phyloP scores from a whole-genome alignment of 352 stramenopile species.

The Peronospora belbahrii region DNA sequence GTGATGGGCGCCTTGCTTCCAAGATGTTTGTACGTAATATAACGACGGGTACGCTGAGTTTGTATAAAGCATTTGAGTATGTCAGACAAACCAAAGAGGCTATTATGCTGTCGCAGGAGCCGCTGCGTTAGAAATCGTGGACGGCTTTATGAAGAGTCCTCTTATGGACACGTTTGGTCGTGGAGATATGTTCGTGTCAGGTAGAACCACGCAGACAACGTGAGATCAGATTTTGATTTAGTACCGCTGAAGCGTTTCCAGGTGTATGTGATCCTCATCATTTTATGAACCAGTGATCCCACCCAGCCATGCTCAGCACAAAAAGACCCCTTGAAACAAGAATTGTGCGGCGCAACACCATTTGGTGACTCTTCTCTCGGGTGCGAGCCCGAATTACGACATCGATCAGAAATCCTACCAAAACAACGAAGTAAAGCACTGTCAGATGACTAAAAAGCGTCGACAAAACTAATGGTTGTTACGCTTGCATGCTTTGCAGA shows the following conservation, averaged over 20 bases:
- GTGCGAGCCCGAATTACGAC: constrained; percentile 22
- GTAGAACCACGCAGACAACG: constrained; percentile 1
- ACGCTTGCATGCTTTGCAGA: constrained; percentile 19
- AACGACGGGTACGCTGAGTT: constrained; percentile 35
- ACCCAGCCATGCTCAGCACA: background rate
- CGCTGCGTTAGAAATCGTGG: constrained; percentile 71
- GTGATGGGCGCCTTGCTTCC: constrained; percentile 7
- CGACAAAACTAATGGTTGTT: background rate
- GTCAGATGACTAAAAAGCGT: background rate
- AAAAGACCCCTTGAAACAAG: constrained; percentile 45
- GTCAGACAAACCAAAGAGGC: background rate
- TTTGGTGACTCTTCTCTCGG: constrained; percentile 47
- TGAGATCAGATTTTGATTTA: constrained; percentile 7
- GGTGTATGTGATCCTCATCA: background rate
- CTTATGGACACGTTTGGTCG: constrained; percentile 58
- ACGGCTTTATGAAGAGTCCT: constrained; percentile 69
- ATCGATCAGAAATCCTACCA: constrained; percentile 1
- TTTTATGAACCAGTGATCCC: background rate
- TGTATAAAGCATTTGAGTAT: background rate
- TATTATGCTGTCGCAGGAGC: constrained; percentile 31
- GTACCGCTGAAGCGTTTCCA: background rate
- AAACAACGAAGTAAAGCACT: constrained; percentile 20
- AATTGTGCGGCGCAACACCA: constrained; percentile 46
- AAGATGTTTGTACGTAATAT: constrained; percentile 45
- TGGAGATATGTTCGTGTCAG: background rate